Base-by-base conservation (phyloP, 2,329 filamentous ascomycete species). In the Colletotrichum destructivum region DNA sequence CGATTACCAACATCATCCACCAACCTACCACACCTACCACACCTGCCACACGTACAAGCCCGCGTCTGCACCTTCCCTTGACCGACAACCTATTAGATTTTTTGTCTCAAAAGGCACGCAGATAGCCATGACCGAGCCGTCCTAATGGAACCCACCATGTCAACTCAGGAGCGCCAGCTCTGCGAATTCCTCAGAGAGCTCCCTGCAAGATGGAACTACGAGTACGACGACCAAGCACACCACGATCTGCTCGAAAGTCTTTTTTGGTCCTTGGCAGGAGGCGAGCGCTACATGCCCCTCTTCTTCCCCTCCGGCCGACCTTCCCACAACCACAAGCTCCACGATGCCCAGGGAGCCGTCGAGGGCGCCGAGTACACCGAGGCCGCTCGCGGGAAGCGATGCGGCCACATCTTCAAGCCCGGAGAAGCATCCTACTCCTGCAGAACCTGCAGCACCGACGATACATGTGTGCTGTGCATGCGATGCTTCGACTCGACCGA, bases 281-380 rank as follows among this genome's bases (percentile, higher is more conserved):
- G 93, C 74, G 85, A 89, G 69, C 91, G 95, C 74, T 92, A 95
- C 78, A 86, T 98, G 79, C 86, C 87, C 61, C 88, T 94, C 21
- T 89, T 99, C 77, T 99, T 99, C 78, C 95, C 95, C 1, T 86
- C 92, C 51, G 94, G 94, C 15, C 88, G 87, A 51, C 89, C 92
- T 11, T 84, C 87, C 38, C 82, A 85, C n/a, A 84, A 84, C 56
- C 92, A 95, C 88, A 96, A 93, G 81, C 86, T 99, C 49, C 90
- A 93, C 73, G 91, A 94, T 76, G 95, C 95, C 18, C 97, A 99
- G 80, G 96, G 95, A 21, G 94, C 94, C n/a, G 88, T 94, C 69
- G 95, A 98, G 78, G 96, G 96, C 13, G 94, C 96, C 42, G 97
- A 99, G 81, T 99, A 98, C 80, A 96, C 94, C 23, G 93, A 96